Percentiles rank a stretch among this genome's conserved stretches.
These are phyloP conservation scores for Ceratocystiopsis minuta DNA, from an alignment of 2,329 filamentous ascomycete genomes.

Conservation along the genomic window DNA sequence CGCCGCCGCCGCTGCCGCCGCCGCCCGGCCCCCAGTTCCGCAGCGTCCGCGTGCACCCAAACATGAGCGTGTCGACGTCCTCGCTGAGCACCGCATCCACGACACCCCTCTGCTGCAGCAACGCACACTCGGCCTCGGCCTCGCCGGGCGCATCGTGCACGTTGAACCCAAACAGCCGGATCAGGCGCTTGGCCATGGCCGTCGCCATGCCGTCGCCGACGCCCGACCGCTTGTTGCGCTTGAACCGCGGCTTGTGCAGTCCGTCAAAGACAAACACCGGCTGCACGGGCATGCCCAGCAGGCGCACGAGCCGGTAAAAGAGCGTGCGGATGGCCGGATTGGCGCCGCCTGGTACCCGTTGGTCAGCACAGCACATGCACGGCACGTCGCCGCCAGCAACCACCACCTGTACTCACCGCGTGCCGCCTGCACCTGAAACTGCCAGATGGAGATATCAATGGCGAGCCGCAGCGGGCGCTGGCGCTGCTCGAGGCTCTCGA, in stretches of 20 bases:
- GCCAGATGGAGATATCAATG: slow-evolving; percentile 93
- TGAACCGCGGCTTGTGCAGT: slow-evolving; percentile 45
- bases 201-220: slow-evolving; percentile 48
- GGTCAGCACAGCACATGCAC: slow-evolving; percentile 11
- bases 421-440: slow-evolving; percentile 79
- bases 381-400: slow-evolving; percentile 35
- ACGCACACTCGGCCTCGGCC: slow-evolving; percentile 86
- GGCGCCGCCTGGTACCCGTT: slow-evolving; percentile 49
- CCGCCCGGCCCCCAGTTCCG: slow-evolving; percentile 44
- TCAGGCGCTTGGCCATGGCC: slow-evolving; percentile 64
- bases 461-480: slow-evolving; percentile 66
- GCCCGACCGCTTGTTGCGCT: slow-evolving; percentile 62
- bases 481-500: slow-evolving; percentile 54
- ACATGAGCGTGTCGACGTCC: slow-evolving; percentile 96
- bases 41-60: slow-evolving; percentile 64
- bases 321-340: slow-evolving; percentile 84
- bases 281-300: slow-evolving; percentile 30
- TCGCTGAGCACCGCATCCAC: slow-evolving; percentile 92
- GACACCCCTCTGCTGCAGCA: slow-evolving; percentile 62
- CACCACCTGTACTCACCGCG: slow-evolving; percentile 30
- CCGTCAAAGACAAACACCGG: slow-evolving; percentile 38
- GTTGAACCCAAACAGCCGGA: slow-evolving; percentile 70
- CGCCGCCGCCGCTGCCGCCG: slow-evolving; percentile 37
- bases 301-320: slow-evolving; percentile 65
- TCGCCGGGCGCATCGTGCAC: slow-evolving; percentile 82